Percentiles rank a stretch among this genome's conserved stretches.
Conservation (phyloP, 257 asterid genomes). For the Lithospermum erythrorhizon region DNA sequence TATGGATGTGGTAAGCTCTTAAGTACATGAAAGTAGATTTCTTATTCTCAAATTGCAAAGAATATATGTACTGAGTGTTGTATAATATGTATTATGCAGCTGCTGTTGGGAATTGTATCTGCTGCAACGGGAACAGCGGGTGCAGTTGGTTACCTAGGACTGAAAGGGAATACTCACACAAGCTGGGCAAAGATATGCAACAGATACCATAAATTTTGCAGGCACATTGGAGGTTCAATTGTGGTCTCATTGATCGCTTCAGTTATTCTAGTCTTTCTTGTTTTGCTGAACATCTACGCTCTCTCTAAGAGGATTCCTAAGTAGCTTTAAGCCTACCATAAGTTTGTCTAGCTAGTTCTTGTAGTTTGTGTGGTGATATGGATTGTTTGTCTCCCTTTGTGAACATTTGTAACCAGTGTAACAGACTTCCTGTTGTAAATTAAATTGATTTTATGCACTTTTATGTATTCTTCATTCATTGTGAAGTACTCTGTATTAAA, state of each 20-base stretch:
- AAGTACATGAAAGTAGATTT: too few species aligned
- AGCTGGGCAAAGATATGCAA: conserved; percentile 38
- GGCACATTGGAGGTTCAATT: conserved; percentile 34
- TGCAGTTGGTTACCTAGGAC: conserved; percentile 43
- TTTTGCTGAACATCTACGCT: conserved; percentile 25
- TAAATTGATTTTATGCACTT: neutral
- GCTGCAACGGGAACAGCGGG: conserved; percentile 54
- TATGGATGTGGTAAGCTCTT: conserved; percentile 35
- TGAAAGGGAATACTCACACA: conserved; percentile 36
- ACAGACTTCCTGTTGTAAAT: neutral
- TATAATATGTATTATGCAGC: conserved; percentile 24
- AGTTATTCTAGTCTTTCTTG: conserved; percentile 25
- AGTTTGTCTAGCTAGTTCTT: neutral
- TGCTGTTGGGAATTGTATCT: conserved; percentile 39
- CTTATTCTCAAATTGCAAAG: too few species aligned
- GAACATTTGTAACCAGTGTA: neutral
- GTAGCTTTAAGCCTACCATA: neutral
- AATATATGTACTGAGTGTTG: too few species aligned
- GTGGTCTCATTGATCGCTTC: conserved; percentile 34
- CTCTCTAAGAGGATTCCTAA: conserved; percentile 39
- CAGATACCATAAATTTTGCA: conserved; percentile 28
- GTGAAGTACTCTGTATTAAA: neutral
- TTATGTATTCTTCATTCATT: neutral
- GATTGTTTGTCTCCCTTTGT: neutral
- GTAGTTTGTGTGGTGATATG: neutral